Evolutionary conservation across 2,329 filamentous ascomycete genomes (phyloP).

Genomic region (Neospermospora avenae): DNA sequence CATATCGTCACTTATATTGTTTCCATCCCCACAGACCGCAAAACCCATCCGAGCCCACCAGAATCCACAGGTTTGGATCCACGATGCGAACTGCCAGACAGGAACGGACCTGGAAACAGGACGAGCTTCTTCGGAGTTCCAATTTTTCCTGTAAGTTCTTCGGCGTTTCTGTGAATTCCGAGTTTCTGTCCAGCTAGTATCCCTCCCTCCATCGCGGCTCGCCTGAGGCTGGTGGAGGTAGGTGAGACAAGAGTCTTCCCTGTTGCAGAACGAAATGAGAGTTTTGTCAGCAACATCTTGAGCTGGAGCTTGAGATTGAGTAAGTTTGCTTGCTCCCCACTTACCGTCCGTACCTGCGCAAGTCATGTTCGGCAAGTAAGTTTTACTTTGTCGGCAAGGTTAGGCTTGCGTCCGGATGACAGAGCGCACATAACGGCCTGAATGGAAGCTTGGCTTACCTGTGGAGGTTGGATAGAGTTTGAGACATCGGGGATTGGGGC

Average conservation of each 20-base stretch:
- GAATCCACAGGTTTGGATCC: neutral
- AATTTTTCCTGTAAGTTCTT: neutral
- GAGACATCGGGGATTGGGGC: neutral
- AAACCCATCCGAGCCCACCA: neutral
- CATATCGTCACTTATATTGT: neutral
- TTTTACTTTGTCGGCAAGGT: neutral
- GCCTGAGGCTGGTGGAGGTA: too few species aligned
- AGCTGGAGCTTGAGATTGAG: neutral
- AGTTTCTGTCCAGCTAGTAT: neutral
- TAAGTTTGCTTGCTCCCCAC: neutral
- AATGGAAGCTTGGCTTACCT: too few species aligned
- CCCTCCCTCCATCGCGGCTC: too few species aligned
- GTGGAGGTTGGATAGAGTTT: neutral
- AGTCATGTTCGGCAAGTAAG: neutral
- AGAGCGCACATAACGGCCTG: too few species aligned
- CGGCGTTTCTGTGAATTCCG: too few species aligned
- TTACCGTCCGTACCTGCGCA: neutral
- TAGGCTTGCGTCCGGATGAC: too few species aligned
- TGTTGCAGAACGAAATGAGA: conserved; percentile 21
- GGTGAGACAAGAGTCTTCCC: conserved; percentile 20
- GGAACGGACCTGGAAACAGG: neutral
- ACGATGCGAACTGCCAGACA: neutral
- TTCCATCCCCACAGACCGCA: neutral
- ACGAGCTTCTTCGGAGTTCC: neutral
- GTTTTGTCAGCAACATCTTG: conserved; percentile 1